Percentiles rank a stretch among this genome's conserved stretches.
phyloP scores from a whole-genome alignment of 1,139 yeast species.

The Pichia sp. region DNA sequence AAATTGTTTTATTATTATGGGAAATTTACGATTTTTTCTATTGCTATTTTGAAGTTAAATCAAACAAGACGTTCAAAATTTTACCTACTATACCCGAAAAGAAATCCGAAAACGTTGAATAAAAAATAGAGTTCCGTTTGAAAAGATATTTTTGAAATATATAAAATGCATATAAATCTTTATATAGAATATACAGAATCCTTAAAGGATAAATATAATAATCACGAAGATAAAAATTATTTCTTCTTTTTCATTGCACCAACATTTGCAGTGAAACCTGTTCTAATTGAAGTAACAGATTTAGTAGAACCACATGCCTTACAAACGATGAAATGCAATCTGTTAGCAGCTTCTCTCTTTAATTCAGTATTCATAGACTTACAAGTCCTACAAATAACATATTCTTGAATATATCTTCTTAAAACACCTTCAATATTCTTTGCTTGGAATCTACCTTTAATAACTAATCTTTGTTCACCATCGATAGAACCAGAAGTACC shows the following conservation, averaged over 20 bases:
- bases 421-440: conserved; percentile 95
- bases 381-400: conserved; percentile 98
- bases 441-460: conserved; percentile 97
- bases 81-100: no score
- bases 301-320: conserved; percentile 97
- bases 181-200: conserved; percentile 3
- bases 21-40: conserved; percentile 1
- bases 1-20: not conserved
- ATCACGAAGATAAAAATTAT: conserved; percentile 13
- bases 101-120: no score
- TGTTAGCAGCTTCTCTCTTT: conserved; percentile 90
- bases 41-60: not conserved
- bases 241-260: conserved; percentile 60
- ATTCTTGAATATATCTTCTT: conserved; percentile 93
- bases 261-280: conserved; percentile 98
- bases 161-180: no score
- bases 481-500: conserved; percentile 99
- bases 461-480: conserved; percentile 93
- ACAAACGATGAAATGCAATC: conserved; percentile 96
- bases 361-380: conserved; percentile 95
- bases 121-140: no score
- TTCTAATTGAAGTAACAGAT: conserved; percentile 94
- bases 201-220: not conserved
- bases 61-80: not conserved
- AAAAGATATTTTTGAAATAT: no score